Evolutionary conservation across 306 rosid species (phyloP).

Genomic region (Citrullus colocynthis): DNA sequence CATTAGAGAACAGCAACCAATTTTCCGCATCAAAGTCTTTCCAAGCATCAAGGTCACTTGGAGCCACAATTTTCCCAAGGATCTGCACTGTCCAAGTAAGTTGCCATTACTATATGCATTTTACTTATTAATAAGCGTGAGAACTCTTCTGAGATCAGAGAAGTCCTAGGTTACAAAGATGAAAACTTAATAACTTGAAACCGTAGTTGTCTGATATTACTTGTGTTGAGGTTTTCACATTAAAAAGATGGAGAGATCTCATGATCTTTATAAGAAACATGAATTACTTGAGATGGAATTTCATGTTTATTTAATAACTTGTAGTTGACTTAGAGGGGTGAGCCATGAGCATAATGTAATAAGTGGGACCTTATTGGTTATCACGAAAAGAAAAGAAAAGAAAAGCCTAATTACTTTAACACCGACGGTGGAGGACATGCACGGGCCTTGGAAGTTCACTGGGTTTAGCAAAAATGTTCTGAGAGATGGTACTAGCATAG

Average conservation of each 20-base stretch:
- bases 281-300: neutral
- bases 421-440: neutral
- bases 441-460: constrained; percentile 4
- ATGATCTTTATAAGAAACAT: too few relatives aligned
- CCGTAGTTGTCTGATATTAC: neutral
- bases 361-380: neutral
- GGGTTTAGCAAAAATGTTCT: constrained; percentile 3
- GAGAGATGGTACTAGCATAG: neutral
- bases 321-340: neutral
- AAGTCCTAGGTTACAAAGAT: neutral
- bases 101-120: neutral
- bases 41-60: constrained; percentile 6
- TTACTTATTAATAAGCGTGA: neutral
- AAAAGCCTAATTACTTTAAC: neutral
- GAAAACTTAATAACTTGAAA: neutral
- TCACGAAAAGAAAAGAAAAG: neutral
- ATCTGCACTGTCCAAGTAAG: constrained; percentile 3
- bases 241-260: too few relatives aligned
- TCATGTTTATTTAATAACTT: too few relatives aligned
- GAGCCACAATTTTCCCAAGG: constrained; percentile 8
- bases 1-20: constrained; percentile 4
- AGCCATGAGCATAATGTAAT: neutral
- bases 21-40: neutral
- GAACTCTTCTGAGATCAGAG: neutral
- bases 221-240: too few relatives aligned